Conservation (phyloP, 805 yeast species). For the Wickerhamiella galacta region DNA sequence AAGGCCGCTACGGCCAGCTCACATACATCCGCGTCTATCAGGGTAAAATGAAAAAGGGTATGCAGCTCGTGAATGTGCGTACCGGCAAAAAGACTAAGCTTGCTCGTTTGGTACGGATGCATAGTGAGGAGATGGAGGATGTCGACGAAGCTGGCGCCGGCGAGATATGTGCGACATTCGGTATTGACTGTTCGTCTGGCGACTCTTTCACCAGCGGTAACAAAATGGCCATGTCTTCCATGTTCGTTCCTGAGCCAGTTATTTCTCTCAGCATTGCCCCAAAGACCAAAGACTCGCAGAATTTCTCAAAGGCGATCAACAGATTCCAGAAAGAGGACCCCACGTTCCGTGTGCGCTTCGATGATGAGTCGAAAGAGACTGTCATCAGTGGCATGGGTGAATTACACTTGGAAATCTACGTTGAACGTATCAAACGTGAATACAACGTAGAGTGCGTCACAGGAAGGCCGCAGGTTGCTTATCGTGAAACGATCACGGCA, state of each 20-base stretch:
- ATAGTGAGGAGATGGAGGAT: slow-evolving; percentile 97
- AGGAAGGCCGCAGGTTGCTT: slow-evolving; percentile 96
- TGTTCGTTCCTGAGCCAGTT: slow-evolving; percentile 98
- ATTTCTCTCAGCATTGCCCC: slow-evolving; percentile 85
- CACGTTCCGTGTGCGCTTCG: slow-evolving; percentile 85
- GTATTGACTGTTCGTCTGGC: slow-evolving; percentile 97
- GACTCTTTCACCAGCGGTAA: slow-evolving; percentile 88
- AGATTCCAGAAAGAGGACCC: slow-evolving; percentile 99
- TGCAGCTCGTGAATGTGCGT: slow-evolving; percentile 73
- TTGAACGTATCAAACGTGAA: slow-evolving; percentile 95
- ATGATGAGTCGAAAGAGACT: slow-evolving; percentile 83
- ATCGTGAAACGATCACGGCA: slow-evolving; percentile 75
- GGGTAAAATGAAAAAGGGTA: slow-evolving; percentile 84
- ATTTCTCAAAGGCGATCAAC: slow-evolving; percentile 92
- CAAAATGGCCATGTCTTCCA: slow-evolving; percentile 82
- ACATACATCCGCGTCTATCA: slow-evolving; percentile 95
- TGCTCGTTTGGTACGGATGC: slow-evolving; percentile 92
- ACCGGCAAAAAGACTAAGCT: slow-evolving; percentile 88
- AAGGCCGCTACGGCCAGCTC: slow-evolving; percentile 94
- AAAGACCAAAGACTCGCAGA: slow-evolving; percentile 66
- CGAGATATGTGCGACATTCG: slow-evolving; percentile 98
- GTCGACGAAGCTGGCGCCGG: slow-evolving; percentile 92
- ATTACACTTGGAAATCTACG: slow-evolving; percentile 89
- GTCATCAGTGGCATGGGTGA: slow-evolving; percentile 97
- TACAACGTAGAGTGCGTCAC: slow-evolving; percentile 89